Evolutionary conservation across 2,329 filamentous ascomycete genomes (phyloP).

Genomic region (Colletotrichum tofieldiae): DNA sequence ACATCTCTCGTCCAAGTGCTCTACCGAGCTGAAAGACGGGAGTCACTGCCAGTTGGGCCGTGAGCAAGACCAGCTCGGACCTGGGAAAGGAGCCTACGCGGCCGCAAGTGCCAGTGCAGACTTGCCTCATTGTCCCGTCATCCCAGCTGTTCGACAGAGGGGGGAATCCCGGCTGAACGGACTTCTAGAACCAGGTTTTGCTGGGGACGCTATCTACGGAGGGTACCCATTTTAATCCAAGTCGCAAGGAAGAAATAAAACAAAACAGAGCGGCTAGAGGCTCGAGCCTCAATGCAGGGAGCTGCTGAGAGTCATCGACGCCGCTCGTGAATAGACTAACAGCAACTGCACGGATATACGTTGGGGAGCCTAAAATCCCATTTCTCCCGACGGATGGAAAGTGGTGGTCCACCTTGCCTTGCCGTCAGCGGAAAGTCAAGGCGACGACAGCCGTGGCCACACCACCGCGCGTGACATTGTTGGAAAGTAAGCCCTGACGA

Average conservation of each 20-base stretch:
- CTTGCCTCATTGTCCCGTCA: constrained; percentile 23
- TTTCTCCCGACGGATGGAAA: constrained; percentile 16
- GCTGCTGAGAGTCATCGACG: constrained; percentile 11
- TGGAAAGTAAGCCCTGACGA: constrained; percentile 28
- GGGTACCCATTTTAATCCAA: constrained; percentile 1
- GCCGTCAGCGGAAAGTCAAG: constrained; percentile 16
- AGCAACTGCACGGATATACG: constrained; percentile 37
- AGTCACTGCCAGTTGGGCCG: constrained; percentile 1
- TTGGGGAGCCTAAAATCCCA: constrained; percentile 20
- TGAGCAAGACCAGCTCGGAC: constrained; percentile 7
- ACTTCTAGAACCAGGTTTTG: constrained; percentile 30
- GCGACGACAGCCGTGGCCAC: constrained; percentile 6
- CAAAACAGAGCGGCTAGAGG: neutral
- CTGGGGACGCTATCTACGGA: constrained; percentile 12
- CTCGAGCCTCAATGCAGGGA: constrained; percentile 41
- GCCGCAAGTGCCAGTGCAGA: constrained; percentile 2
- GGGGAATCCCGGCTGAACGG: constrained; percentile 10
- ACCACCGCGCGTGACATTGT: neutral
- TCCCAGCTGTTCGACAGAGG: constrained; percentile 9
- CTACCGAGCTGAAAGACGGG: constrained; percentile 1
- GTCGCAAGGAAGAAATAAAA: neutral
- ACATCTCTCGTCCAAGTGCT: constrained; percentile 24
- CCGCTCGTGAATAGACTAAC: constrained; percentile 31
- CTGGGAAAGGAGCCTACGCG: neutral
- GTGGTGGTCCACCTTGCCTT: constrained; percentile 17